These are phyloP conservation scores for Pugionium cornutum DNA, from an alignment of 345 rosid genomes.

Conservation along the genomic window DNA sequence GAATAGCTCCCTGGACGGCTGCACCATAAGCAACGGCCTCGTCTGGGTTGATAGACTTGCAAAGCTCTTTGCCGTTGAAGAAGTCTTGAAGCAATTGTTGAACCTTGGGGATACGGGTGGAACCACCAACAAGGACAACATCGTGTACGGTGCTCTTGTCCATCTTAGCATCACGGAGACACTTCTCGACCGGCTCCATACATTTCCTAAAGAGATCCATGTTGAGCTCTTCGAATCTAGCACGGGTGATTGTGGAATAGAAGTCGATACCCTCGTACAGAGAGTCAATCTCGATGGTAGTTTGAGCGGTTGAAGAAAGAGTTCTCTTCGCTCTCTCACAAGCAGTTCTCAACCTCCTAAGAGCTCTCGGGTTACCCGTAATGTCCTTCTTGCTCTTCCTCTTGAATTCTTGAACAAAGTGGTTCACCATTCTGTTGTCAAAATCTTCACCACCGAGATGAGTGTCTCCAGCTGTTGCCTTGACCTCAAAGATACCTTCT, in stretches of 20 bases:
- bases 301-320: constrained; percentile 51
- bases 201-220: constrained; percentile 23
- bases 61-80: constrained; percentile 22
- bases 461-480: constrained; percentile 66
- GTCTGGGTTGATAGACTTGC: constrained; percentile 39
- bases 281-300: constrained; percentile 35
- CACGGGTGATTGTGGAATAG: constrained; percentile 12
- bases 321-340: constrained; percentile 55
- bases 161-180: constrained; percentile 23
- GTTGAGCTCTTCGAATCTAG: constrained; percentile 16
- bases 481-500: constrained; percentile 67
- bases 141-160: constrained; percentile 10
- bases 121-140: constrained; percentile 22
- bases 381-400: constrained; percentile 66
- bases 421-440: constrained; percentile 64
- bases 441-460: constrained; percentile 76
- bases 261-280: constrained; percentile 16
- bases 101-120: constrained; percentile 21
- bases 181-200: constrained; percentile 26
- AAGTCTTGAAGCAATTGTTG: constrained; percentile 15
- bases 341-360: constrained; percentile 55
- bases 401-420: constrained; percentile 64
- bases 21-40: constrained; percentile 68
- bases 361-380: constrained; percentile 57
- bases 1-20: constrained; percentile 53